Base-by-base conservation (phyloP, 148 eudicot species). In the Persicaria tinctoria region DNA sequence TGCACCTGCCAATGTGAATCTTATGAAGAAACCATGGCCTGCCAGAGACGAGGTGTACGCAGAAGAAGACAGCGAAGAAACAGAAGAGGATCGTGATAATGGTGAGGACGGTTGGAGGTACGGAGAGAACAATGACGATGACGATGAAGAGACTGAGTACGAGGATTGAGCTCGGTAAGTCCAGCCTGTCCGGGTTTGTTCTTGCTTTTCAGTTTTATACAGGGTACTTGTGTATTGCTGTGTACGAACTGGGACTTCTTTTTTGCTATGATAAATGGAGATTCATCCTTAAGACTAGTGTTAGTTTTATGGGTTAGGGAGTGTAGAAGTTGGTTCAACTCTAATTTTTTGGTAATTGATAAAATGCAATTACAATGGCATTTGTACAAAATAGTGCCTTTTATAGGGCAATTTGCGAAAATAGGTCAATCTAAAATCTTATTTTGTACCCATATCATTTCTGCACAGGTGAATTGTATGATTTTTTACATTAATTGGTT, bases 1-100 rank as follows among this genome's bases (percentile, higher is more conserved):
- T 56, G 69, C 90, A 49, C 85, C 89, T 11, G 83, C 84, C 4
- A 85, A 83, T 77, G 16, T 84, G 55, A 88, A 50, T 71, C 17
- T 82, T 16, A 72, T 77, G 66, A 94, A 89, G 55, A 90, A 92
- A 69, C 83, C 88, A 12, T 90, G 97, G 98, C 88, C 89, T 0
- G 76, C 78, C 13, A 90, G 86, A 74, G 98, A 87, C 75, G 90
- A 89, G 41, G 60, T 51, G 8, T 85, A 85, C 38, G 91, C 87
- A 70, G 98, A 87, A 62, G 97, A 95, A 80, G 98, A 95, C 82
- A 95, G 98, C 70, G 98, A 95, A 79, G 97, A 95, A 75, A 95
- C 98, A 0, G 98, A 95, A 69, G 98, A 94, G 86, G 98, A 91
- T 53, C 80, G 89, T 0, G 97, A 91, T 11, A 85, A 89, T 77